phyloP scores from a whole-genome alignment of 306 rosid genomes.

The Senna siamea region DNA sequence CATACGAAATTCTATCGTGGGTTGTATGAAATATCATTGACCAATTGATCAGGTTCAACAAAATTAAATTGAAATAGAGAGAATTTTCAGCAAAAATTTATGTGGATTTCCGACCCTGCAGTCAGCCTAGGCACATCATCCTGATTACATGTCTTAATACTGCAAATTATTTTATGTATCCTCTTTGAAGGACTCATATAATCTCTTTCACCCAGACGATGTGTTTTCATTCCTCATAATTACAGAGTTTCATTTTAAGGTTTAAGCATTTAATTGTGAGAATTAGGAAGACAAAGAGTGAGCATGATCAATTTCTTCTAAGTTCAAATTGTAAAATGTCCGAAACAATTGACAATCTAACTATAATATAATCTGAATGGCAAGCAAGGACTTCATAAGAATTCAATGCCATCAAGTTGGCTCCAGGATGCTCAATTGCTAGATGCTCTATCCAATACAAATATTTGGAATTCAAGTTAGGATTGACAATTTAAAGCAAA shows the following conservation, averaged over 20 bases:
- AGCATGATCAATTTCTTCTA: constrained; percentile 16
- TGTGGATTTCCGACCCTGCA: constrained; percentile 1
- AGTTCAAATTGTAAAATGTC: constrained; percentile 15
- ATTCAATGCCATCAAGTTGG: constrained; percentile 25
- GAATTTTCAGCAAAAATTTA: constrained; percentile 15
- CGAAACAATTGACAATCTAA: background rate
- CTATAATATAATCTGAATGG: background rate
- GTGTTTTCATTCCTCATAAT: background rate
- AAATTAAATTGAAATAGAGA: no score
- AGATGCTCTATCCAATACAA: background rate
- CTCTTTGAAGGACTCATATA: constrained; percentile 15
- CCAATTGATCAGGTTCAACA: background rate
- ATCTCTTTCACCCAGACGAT: constrained; percentile 4
- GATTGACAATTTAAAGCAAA: background rate
- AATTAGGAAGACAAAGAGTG: background rate
- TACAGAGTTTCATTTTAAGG: background rate
- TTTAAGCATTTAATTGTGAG: background rate
- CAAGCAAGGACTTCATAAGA: constrained; percentile 22
- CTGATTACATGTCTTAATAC: constrained; percentile 14
- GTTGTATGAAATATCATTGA: constrained; percentile 2
- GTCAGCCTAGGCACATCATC: constrained; percentile 15
- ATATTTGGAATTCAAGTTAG: background rate
- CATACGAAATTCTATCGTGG: constrained; percentile 4
- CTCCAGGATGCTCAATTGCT: background rate
- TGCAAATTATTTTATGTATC: constrained; percentile 3